phyloP scores from a whole-genome alignment of 306 rosid genomes.

The Trifolium subterraneum region DNA sequence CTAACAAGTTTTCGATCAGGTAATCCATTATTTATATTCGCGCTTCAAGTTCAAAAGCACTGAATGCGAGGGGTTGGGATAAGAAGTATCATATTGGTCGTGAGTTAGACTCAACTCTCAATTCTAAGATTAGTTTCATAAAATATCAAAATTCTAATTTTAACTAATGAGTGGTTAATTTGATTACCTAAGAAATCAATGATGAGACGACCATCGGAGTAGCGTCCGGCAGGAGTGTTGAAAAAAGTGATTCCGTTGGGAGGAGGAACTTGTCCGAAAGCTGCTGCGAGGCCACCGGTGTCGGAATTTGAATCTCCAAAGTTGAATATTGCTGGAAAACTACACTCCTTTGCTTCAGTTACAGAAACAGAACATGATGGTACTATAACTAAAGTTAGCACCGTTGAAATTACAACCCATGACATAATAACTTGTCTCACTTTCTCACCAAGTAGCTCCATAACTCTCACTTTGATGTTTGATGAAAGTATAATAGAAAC shows the following conservation, averaged over 20 bases:
- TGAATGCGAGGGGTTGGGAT: no score
- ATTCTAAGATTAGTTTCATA: no score
- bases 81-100: no score
- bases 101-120: no score
- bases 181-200: conserved; percentile 61
- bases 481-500: neutral
- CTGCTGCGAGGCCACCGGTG: conserved; percentile 63
- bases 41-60: no score
- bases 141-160: no score
- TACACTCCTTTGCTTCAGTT: conserved; percentile 33
- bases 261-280: conserved; percentile 60
- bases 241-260: conserved; percentile 70
- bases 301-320: conserved; percentile 73
- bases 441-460: conserved; percentile 1
- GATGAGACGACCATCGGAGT: conserved; percentile 66
- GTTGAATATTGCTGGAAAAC: conserved; percentile 60
- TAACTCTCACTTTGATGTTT: neutral
- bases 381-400: conserved; percentile 15
- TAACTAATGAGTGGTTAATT: neutral
- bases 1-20: no score
- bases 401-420: conserved; percentile 28
- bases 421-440: neutral
- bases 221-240: conserved; percentile 58
- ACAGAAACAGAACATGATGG: conserved; percentile 10
- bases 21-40: no score